phyloP scores from a whole-genome alignment of 2,329 filamentous ascomycete genomes.

The Alternaria arborescens region DNA sequence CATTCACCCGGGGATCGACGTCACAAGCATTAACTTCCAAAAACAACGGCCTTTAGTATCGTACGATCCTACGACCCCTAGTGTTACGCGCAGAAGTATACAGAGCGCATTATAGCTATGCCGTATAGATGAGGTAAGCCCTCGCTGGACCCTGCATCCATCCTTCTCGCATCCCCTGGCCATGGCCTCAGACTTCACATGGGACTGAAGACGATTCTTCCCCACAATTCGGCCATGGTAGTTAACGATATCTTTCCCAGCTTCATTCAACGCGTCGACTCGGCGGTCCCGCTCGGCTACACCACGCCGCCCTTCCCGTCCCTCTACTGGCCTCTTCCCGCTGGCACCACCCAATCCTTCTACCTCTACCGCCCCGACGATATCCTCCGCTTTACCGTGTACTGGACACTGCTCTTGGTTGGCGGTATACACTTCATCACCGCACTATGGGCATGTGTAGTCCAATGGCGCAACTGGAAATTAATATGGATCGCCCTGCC shows the following conservation, averaged over 20 bases:
- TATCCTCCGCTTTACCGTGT: conserved; percentile 86
- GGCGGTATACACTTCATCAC: conserved; percentile 77
- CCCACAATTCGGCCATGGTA: not conserved
- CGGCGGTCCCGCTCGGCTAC: conserved; percentile 67
- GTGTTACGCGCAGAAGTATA: conserved; percentile 1
- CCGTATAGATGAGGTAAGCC: conserved; percentile 44
- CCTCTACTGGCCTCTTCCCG: conserved; percentile 76
- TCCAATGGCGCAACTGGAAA: conserved; percentile 69
- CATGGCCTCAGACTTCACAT: not conserved
- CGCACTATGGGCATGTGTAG: conserved; percentile 73
- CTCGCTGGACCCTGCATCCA: not conserved
- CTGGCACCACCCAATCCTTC: conserved; percentile 63
- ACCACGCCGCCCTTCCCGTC: conserved; percentile 77
- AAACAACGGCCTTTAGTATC: conserved; percentile 3
- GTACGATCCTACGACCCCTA: not conserved
- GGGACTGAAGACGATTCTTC: not conserved
- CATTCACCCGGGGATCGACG: conserved; percentile 23
- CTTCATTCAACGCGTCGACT: conserved; percentile 58
- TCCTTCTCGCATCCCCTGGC: not conserved
- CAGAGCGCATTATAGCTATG: conserved; percentile 24
- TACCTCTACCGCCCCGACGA: conserved; percentile 79
- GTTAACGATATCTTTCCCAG: conserved; percentile 31
- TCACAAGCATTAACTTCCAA: conserved; percentile 19
- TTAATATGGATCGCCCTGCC: conserved; percentile 75
- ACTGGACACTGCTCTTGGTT: conserved; percentile 86